phyloP scores from a whole-genome alignment of 345 rosid genomes.

The Salix caprea region DNA sequence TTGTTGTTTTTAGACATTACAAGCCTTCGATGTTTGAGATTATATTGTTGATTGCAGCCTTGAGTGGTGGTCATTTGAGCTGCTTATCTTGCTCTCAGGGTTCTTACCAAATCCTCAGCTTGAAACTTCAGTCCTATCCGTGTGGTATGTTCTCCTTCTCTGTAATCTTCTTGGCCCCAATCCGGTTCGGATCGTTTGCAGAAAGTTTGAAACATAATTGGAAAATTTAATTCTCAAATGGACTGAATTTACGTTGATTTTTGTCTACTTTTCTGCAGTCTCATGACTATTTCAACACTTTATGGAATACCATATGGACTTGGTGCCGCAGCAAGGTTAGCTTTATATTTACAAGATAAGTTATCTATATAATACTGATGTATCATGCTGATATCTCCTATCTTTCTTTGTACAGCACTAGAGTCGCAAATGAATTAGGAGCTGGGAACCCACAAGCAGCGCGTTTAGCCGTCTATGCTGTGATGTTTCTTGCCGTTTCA shows the following conservation, averaged over 20 bases:
- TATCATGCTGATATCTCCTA: background rate
- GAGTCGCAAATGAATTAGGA: constrained; percentile 28
- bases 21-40: background rate
- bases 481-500: constrained; percentile 15
- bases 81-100: constrained; percentile 79
- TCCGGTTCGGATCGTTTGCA: background rate
- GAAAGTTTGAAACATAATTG: background rate
- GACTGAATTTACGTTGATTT: background rate
- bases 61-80: constrained; percentile 96
- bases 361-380: background rate
- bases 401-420: constrained; percentile 10
- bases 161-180: background rate
- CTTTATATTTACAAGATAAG: background rate
- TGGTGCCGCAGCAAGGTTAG: constrained; percentile 24
- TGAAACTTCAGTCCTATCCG: constrained; percentile 81
- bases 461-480: constrained; percentile 11
- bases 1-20: background rate
- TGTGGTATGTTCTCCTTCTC: constrained; percentile 50
- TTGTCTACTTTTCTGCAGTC: constrained; percentile 10
- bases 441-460: constrained; percentile 24
- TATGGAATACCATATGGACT: constrained; percentile 22
- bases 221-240: background rate
- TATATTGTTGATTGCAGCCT: constrained; percentile 43
- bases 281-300: constrained; percentile 18
- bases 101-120: constrained; percentile 75